phyloP scores from a whole-genome alignment of 1,139 yeast species.

The Debaryomycetaceae sp. region DNA sequence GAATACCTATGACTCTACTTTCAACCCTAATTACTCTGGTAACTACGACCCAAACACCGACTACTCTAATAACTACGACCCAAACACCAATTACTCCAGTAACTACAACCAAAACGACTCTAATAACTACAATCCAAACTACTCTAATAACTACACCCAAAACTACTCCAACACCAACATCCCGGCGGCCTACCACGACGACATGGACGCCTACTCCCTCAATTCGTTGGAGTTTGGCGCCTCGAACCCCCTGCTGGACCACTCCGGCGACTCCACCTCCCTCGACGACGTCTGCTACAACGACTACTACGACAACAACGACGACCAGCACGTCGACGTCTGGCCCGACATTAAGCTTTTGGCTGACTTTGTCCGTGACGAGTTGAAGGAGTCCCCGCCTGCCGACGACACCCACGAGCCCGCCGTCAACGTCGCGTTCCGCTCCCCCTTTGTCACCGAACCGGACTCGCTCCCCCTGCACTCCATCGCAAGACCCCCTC shows the following conservation, averaged over 20 bases:
- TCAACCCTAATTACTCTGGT: neutral
- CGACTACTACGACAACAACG: slow-evolving; percentile 24
- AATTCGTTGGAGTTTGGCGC: slow-evolving; percentile 35
- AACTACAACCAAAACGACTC: neutral
- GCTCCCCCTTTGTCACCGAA: neutral
- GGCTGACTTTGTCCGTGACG: slow-evolving; percentile 69
- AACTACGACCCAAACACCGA: neutral
- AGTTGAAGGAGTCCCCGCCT: slow-evolving; percentile 29
- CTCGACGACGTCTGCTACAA: slow-evolving; percentile 60
- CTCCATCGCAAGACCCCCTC: neutral
- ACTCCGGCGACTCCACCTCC: slow-evolving; percentile 62
- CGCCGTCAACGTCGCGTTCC: slow-evolving; percentile 16
- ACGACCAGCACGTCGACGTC: slow-evolving; percentile 8
- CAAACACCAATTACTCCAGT: neutral
- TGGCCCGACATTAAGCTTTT: slow-evolving; percentile 83
- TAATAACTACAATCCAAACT: neutral
- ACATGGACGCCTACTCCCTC: slow-evolving; percentile 11
- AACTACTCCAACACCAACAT: neutral
- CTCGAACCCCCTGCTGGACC: slow-evolving; percentile 65
- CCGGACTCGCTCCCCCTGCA: slow-evolving; percentile 9
- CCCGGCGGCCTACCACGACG: slow-evolving; percentile 5
- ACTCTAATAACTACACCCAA: neutral
- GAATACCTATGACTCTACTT: neutral
- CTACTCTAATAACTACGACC: neutral
- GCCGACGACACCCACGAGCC: slow-evolving; percentile 7